A percentile compares a stretch with the other conserved stretches of the same genome.
Evolutionary conservation across 1,284 basidiomycete species (phyloP).

Genomic region (Ganoderma meredithae): DNA sequence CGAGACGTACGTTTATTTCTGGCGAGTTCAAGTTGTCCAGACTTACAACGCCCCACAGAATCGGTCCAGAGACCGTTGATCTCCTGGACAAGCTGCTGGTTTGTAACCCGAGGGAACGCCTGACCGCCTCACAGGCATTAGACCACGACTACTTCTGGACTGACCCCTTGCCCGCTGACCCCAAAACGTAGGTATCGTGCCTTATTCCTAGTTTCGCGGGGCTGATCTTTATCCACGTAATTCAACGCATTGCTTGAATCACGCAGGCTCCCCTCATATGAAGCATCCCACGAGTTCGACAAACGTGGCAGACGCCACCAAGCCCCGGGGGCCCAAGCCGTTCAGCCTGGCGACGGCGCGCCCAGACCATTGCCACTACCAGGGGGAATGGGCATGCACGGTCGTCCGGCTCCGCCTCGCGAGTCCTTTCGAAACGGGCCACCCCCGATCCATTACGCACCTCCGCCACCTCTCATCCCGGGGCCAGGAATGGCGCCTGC

Average conservation of each 20-base stretch:
- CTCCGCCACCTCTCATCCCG: slow-evolving; percentile 20
- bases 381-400: slow-evolving; percentile 32
- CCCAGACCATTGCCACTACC: slow-evolving; percentile 34
- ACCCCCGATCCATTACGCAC: slow-evolving; percentile 28
- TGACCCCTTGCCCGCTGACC: slow-evolving; percentile 84
- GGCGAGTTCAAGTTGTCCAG: slow-evolving; percentile 11
- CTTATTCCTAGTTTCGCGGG: slow-evolving; percentile 11
- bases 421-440: slow-evolving; percentile 41
- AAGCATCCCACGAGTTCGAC: slow-evolving; percentile 87
- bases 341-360: slow-evolving; percentile 32
- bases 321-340: slow-evolving; percentile 36
- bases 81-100: slow-evolving; percentile 91
- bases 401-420: slow-evolving; percentile 39
- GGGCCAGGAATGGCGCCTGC: slow-evolving; percentile 19
- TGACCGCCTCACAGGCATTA: slow-evolving; percentile 89
- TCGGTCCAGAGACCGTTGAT: slow-evolving; percentile 83
- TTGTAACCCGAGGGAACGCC: slow-evolving; percentile 91
- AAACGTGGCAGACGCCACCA: slow-evolving; percentile 70
- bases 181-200: slow-evolving; percentile 67
- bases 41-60: slow-evolving; percentile 45
- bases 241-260: slow-evolving; percentile 1
- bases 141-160: slow-evolving; percentile 95
- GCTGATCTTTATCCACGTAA: not conserved
- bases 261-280: slow-evolving; percentile 76
- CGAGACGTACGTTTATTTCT: slow-evolving; percentile 56